Conservation (phyloP, 306 rosid species). For the Casuarina cunninghamiana region DNA sequence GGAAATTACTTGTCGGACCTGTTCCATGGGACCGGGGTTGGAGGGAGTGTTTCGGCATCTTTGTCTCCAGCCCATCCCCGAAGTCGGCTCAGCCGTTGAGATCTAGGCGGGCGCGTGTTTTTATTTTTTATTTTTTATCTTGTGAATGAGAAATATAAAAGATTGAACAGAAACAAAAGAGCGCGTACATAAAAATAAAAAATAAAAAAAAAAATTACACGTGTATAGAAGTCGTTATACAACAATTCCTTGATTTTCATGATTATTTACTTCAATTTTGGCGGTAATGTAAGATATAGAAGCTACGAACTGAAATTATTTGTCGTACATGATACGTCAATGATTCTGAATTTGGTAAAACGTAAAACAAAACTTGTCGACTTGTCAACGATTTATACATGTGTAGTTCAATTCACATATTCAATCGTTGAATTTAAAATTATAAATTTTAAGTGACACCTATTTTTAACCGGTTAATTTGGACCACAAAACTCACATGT, state of each 20-base stretch:
- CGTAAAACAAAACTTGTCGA: too few relatives aligned
- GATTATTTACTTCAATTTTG: not conserved
- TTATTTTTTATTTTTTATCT: not conserved
- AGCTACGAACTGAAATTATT: too few relatives aligned
- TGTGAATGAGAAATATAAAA: not conserved
- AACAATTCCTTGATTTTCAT: too few relatives aligned
- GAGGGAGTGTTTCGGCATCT: slow-evolving; percentile 40
- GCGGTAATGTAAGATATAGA: too few relatives aligned
- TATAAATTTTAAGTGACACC: too few relatives aligned
- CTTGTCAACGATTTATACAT: too few relatives aligned
- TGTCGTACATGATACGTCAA: too few relatives aligned
- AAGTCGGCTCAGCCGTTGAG: slow-evolving; percentile 24
- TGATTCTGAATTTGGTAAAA: too few relatives aligned
- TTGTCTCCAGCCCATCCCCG: slow-evolving; percentile 25
- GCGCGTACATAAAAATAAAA: not conserved
- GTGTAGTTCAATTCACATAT: too few relatives aligned
- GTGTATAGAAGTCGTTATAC: not conserved
- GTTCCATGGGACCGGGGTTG: slow-evolving; percentile 42
- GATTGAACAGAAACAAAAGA: not conserved
- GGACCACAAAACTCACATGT: too few relatives aligned
- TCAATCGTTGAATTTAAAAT: too few relatives aligned
- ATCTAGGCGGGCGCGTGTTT: not conserved
- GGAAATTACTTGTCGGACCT: slow-evolving; percentile 51
- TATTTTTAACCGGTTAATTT: too few relatives aligned
- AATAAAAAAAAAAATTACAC: not conserved